These are phyloP conservation scores for Kazachstania sp. DNA, from an alignment of 1,139 yeast species.

Conservation along the genomic window DNA sequence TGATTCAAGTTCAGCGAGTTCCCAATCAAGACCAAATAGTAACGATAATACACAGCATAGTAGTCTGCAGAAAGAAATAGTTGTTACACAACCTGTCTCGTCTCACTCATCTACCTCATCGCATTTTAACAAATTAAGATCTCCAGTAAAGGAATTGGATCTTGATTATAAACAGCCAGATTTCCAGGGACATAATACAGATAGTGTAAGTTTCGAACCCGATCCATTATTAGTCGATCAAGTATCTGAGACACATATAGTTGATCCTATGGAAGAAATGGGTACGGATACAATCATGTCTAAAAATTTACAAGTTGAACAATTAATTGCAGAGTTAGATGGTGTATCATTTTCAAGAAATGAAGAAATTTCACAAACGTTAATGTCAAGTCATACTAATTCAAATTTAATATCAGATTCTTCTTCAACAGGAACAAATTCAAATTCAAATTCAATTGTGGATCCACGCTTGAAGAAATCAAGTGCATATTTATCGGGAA, in stretches of 20 bases:
- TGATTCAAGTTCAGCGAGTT: conserved; percentile 7
- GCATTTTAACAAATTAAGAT: neutral
- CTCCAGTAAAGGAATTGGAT: neutral
- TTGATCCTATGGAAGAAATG: neutral
- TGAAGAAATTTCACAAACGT: conserved; percentile 9
- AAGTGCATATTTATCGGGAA: conserved; percentile 24
- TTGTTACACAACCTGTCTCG: neutral
- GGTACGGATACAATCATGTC: conserved; percentile 4
- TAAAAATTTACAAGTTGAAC: conserved; percentile 25
- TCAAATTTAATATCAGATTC: neutral
- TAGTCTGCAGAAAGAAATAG: neutral
- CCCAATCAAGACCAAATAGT: neutral
- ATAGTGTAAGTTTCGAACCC: neutral
- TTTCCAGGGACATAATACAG: neutral
- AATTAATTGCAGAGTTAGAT: conserved; percentile 27
- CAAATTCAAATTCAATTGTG: conserved; percentile 3
- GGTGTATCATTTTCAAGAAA: conserved; percentile 23
- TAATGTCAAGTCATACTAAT: neutral
- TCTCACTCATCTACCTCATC: conserved; percentile 2
- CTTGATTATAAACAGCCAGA: neutral
- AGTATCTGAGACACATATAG: neutral
- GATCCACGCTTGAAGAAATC: conserved; percentile 16
- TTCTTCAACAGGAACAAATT: neutral
- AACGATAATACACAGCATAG: neutral
- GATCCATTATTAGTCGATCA: neutral